Evolutionary conservation across 108 stramenopile genomes (phyloP).

Genomic region (Licmophora abbreviata): DNA sequence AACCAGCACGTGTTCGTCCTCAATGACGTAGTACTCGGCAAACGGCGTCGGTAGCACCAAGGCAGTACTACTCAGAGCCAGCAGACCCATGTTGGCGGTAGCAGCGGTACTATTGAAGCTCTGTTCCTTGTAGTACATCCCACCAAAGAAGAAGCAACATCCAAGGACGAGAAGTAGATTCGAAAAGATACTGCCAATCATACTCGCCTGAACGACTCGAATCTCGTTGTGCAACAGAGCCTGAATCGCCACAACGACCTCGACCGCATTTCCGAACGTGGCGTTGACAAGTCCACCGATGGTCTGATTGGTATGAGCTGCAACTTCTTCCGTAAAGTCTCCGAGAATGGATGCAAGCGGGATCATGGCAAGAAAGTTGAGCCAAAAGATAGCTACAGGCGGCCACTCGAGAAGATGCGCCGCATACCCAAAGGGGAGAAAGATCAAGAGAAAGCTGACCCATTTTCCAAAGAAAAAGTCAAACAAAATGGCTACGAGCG

Average conservation of each 20-base stretch:
- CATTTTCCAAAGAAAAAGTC: constrained; percentile 48
- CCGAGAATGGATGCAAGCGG: constrained; percentile 90
- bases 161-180: constrained; percentile 94
- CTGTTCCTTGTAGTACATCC: constrained; percentile 82
- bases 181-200: constrained; percentile 93
- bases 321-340: constrained; percentile 94
- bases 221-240: constrained; percentile 71
- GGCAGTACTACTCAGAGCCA: constrained; percentile 76
- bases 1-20: constrained; percentile 57
- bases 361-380: constrained; percentile 90
- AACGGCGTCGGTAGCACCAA: constrained; percentile 83
- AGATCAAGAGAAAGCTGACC: constrained; percentile 57
- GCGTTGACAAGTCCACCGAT: constrained; percentile 96
- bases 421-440: constrained; percentile 58
- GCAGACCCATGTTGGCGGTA: constrained; percentile 64
- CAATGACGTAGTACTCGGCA: constrained; percentile 45
- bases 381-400: constrained; percentile 62
- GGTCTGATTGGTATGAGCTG: constrained; percentile 90
- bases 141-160: constrained; percentile 94
- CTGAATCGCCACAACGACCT: constrained; percentile 85
- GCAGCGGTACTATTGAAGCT: constrained; percentile 71
- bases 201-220: constrained; percentile 90
- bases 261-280: constrained; percentile 96
- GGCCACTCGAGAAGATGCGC: constrained; percentile 49
- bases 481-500: too few species aligned